Percentiles rank a stretch among this genome's conserved stretches.
Conservation (phyloP, 805 yeast genomes). For the Saturnispora serradocipensis region DNA sequence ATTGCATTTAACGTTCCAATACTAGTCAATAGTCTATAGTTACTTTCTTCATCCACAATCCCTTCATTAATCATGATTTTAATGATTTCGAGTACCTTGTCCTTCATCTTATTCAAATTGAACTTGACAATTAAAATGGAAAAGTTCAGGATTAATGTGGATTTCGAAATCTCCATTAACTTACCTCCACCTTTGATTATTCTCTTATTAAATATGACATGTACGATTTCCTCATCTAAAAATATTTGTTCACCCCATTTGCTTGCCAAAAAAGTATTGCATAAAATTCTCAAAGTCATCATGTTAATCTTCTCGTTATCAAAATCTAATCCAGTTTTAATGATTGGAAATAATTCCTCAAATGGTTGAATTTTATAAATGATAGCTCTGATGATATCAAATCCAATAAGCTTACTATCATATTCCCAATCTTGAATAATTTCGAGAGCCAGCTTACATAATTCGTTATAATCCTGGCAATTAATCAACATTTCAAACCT, state of each 20-base stretch:
- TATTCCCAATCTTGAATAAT: slow-evolving; percentile 37
- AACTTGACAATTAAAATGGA: slow-evolving; percentile 30
- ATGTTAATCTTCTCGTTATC: slow-evolving; percentile 32
- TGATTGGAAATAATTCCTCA: slow-evolving; percentile 30
- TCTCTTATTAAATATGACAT: slow-evolving; percentile 27
- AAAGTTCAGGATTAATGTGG: slow-evolving; percentile 45
- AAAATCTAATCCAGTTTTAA: slow-evolving; percentile 33
- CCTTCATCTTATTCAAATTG: slow-evolving; percentile 16
- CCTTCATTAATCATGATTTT: neutral
- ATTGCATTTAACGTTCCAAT: slow-evolving; percentile 46
- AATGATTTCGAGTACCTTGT: slow-evolving; percentile 6
- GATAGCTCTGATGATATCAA: slow-evolving; percentile 50
- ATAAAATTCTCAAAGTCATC: slow-evolving; percentile 48
- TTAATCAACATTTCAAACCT: slow-evolving; percentile 44
- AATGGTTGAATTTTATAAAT: slow-evolving; percentile 35
- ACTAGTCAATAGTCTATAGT: slow-evolving; percentile 54
- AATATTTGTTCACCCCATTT: slow-evolving; percentile 40
- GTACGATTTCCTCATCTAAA: slow-evolving; percentile 33
- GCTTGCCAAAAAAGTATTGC: slow-evolving; percentile 41
- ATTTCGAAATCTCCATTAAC: slow-evolving; percentile 29
- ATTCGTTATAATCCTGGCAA: slow-evolving; percentile 31
- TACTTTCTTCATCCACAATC: slow-evolving; percentile 46
- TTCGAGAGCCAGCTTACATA: slow-evolving; percentile 8
- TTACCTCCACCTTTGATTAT: slow-evolving; percentile 20
- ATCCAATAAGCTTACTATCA: slow-evolving; percentile 41